These are phyloP conservation scores for Sporothrix schenckii DNA, from an alignment of 2,329 filamentous ascomycete genomes.

Conservation along the genomic window DNA sequence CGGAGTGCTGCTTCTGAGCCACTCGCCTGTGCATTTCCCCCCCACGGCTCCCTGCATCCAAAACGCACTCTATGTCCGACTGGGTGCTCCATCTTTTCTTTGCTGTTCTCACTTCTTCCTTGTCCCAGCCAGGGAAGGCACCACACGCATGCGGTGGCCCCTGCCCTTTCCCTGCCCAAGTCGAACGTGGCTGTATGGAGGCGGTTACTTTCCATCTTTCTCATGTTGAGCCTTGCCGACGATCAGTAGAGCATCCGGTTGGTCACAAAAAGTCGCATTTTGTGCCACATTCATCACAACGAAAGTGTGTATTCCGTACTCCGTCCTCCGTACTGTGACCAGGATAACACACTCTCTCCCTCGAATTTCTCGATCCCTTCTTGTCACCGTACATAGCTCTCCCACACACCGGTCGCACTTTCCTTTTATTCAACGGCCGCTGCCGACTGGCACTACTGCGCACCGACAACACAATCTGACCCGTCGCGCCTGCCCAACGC, in stretches of 20 bases:
- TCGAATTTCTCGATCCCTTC: not conserved
- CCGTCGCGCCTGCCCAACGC: conserved; percentile 26
- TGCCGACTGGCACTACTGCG: not conserved
- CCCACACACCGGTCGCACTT: not conserved
- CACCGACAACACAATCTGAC: not conserved
- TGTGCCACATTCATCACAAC: not conserved
- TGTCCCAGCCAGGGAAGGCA: conserved; percentile 9
- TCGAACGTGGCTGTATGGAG: conserved; percentile 23
- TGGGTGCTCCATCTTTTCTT: conserved; percentile 12
- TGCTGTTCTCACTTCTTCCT: not conserved
- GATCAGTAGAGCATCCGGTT: not conserved
- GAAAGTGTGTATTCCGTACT: too few species aligned
- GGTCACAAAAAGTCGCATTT: not conserved
- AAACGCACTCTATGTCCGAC: conserved; percentile 20
- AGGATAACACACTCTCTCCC: not conserved
- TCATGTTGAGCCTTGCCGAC: not conserved
- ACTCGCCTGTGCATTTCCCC: not conserved
- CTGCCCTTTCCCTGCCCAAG: conserved; percentile 14
- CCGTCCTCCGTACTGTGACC: too few species aligned
- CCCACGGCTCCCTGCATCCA: conserved; percentile 28
- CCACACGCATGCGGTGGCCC: conserved; percentile 20
- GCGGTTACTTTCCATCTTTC: not conserved
- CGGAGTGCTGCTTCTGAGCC: not conserved
- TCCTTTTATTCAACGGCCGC: conserved; percentile 14
- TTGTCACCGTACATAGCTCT: not conserved